These are phyloP conservation scores for Penicillium lagena DNA, from an alignment of 495 filamentous ascomycete species.

Conservation along the genomic window DNA sequence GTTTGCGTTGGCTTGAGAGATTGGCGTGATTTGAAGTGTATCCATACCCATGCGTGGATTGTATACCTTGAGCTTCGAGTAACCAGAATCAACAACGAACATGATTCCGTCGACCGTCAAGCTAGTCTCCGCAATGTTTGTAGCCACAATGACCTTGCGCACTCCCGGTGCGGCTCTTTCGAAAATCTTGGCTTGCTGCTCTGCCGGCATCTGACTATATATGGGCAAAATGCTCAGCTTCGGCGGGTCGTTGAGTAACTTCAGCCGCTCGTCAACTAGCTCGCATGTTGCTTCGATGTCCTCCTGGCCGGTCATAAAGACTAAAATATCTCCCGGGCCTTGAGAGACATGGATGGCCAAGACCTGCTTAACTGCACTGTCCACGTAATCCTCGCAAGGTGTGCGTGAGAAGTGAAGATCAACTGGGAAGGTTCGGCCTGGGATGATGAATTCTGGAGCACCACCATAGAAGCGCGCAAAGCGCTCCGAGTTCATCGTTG, in stretches of 20 bases:
- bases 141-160: conserved; percentile 95
- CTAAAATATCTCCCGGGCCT: conserved; percentile 85
- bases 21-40: conserved; percentile 94
- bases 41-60: conserved; percentile 99
- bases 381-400: conserved; percentile 96
- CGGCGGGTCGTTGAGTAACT: conserved; percentile 87
- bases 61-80: conserved; percentile 97
- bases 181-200: conserved; percentile 96
- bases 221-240: conserved; percentile 94
- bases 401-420: conserved; percentile 94
- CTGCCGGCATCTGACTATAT: conserved; percentile 99
- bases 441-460: conserved; percentile 96
- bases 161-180: conserved; percentile 85
- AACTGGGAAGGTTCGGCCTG: conserved; percentile 94
- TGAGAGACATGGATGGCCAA: conserved; percentile 96
- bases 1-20: conserved; percentile 92
- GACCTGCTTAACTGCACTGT: conserved; percentile 92
- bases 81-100: conserved; percentile 97
- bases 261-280: conserved; percentile 80
- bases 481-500: conserved; percentile 96
- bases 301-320: conserved; percentile 99
- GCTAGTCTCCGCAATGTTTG: conserved; percentile 97
- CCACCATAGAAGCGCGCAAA: conserved; percentile 96
- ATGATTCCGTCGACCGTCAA: conserved; percentile 98
- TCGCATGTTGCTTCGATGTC: conserved; percentile 98